Evolutionary conservation across 2,329 filamentous ascomycete genomes (phyloP).

Genomic region (Cryphonectria nitschkei): DNA sequence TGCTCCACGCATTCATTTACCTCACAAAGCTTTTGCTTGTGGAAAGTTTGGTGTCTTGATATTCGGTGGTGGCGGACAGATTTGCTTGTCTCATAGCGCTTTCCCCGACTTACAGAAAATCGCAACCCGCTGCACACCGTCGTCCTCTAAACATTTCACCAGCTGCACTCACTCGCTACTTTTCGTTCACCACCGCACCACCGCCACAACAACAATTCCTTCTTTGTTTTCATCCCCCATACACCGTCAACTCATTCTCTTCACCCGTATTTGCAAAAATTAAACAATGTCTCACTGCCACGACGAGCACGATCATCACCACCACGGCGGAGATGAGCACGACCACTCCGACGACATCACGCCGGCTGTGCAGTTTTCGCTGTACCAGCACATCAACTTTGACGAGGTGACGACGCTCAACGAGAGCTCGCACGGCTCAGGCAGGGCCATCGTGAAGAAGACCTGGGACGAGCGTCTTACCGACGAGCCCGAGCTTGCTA

Average conservation of each 20-base stretch:
- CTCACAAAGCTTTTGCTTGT: not conserved
- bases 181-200: not conserved
- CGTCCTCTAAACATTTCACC: not conserved
- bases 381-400: slow-evolving; percentile 93
- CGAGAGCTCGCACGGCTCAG: slow-evolving; percentile 70
- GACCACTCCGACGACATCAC: slow-evolving; percentile 93
- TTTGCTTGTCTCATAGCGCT: not conserved
- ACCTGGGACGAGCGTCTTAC: slow-evolving; percentile 83
- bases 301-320: slow-evolving; percentile 50
- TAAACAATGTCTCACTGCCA: slow-evolving; percentile 39
- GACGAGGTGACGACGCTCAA: slow-evolving; percentile 84
- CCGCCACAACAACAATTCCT: not conserved
- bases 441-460: slow-evolving; percentile 80
- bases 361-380: slow-evolving; percentile 84
- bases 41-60: not conserved
- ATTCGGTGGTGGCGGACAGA: not conserved
- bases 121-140: slow-evolving; percentile 24
- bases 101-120: slow-evolving; percentile 21
- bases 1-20: not conserved
- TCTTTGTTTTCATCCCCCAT: not conserved
- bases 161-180: not conserved
- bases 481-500: slow-evolving; percentile 74
- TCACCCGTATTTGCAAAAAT: not conserved
- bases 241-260: not conserved
- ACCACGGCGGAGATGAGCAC: slow-evolving; percentile 65